phyloP scores from a whole-genome alignment of 2,329 filamentous ascomycete species.

The Trichophaea hybrida region DNA sequence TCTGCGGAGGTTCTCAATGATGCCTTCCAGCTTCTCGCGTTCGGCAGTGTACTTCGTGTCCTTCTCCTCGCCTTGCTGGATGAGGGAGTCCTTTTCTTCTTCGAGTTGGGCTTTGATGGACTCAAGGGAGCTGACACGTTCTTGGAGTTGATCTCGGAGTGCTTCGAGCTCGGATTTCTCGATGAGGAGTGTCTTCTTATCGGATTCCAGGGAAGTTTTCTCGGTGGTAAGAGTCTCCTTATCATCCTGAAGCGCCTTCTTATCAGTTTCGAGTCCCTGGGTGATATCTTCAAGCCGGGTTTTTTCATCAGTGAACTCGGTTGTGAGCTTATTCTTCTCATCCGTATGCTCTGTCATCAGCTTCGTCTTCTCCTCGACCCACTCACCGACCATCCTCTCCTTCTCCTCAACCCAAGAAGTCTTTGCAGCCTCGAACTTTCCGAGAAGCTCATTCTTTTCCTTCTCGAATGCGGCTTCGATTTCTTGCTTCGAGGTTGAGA shows the following conservation, averaged over 20 bases:
- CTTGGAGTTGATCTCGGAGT: slow-evolving; percentile 1
- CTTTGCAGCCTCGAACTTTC: slow-evolving; percentile 31
- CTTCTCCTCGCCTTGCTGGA: slow-evolving; percentile 21
- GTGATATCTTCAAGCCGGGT: slow-evolving; percentile 13
- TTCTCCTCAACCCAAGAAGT: slow-evolving; percentile 34
- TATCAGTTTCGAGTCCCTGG: slow-evolving; percentile 30
- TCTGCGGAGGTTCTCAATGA: slow-evolving; percentile 17
- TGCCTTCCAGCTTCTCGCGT: slow-evolving; percentile 27
- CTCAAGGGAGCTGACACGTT: slow-evolving; percentile 13
- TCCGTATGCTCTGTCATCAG: neutral
- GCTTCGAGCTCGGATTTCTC: slow-evolving; percentile 16
- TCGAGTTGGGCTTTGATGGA: slow-evolving; percentile 28
- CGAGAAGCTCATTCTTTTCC: slow-evolving; percentile 34
- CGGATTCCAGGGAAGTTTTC: slow-evolving; percentile 30
- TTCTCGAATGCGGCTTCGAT: slow-evolving; percentile 32
- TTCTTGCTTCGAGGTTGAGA: slow-evolving; percentile 29
- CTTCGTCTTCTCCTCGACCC: neutral
- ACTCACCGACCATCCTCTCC: slow-evolving; percentile 28
- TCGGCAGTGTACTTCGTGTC: slow-evolving; percentile 27
- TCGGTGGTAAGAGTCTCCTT: slow-evolving; percentile 25
- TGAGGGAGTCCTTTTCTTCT: slow-evolving; percentile 29
- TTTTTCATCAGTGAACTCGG: slow-evolving; percentile 21
- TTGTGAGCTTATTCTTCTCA: slow-evolving; percentile 29
- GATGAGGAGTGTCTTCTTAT: slow-evolving; percentile 28
- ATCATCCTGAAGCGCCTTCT: slow-evolving; percentile 29